Evolutionary conservation across 495 filamentous ascomycete species (phyloP), one percentile per base, ranked within the genome.

Genomic region (Lophiostoma macrostomum): DNA sequence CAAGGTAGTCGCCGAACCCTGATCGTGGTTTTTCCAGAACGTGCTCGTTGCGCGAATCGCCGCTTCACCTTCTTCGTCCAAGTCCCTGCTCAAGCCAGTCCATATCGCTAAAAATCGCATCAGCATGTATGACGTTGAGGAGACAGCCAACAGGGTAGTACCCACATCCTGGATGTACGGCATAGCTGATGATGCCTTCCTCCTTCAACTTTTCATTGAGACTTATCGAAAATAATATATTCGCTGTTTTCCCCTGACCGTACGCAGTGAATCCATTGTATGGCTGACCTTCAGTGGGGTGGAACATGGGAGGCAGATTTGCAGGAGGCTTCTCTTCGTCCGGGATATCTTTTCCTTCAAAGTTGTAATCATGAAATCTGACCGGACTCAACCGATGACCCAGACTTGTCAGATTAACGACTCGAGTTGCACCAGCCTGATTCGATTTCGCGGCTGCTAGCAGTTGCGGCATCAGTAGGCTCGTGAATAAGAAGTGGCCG

Each of bases 1-100:
- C 20, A 63, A 16, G 7, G 37, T 59, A 18, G 60, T 63, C 5
- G 55, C 42, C 40, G 42, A 35, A 2, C 60, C 60, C 25, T 63
- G 60, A 42, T 63, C 60, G 29, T 42, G 55, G 22, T 49, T 63
- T 43, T 63, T 63, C 60, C 60, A 63, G 28, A 55, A 63, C 3
- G 41, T 29, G 29, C 48, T 47, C 0, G 54, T 63, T 6, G 32
- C 35, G 3, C 45, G 46, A 23, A 63, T 56, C 0, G 50, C 50
- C 4, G n/a, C 54, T 36, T 58, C 37, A 27, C 54, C 60, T 5
- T 63, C 60, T 18, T 41, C 16, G 38, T 63, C 60, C 0, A 63
- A 46, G 32, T 63, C 48, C 3, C 60, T 34, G 14, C 18, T 32
- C 7, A 63, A 37, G 22, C 50, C 55, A 1, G 60, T 63, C 55